Percentiles rank a stretch among this genome's conserved stretches.
Evolutionary conservation across 1,139 yeast species (phyloP).

Genomic region (Geotrichum carabidarum): DNA sequence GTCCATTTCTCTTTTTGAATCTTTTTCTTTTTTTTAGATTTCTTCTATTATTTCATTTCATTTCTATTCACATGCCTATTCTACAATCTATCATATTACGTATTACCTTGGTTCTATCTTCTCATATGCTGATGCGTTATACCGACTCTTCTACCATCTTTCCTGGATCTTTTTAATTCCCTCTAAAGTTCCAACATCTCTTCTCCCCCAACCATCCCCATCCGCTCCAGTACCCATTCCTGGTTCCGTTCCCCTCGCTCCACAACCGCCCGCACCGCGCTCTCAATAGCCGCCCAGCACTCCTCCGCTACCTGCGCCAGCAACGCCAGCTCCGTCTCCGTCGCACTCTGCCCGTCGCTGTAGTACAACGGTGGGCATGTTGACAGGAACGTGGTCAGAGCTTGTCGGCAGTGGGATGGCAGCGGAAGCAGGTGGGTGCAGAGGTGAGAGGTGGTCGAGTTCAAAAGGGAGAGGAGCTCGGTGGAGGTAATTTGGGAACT

Average conservation of each 20-base stretch:
- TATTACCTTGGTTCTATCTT: too few relatives aligned
- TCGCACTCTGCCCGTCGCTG: conserved; percentile 4
- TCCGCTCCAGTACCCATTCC: not conserved
- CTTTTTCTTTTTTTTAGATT: too few relatives aligned
- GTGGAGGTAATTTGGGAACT: too few relatives aligned
- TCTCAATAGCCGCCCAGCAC: conserved; percentile 13
- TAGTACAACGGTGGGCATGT: conserved; percentile 1
- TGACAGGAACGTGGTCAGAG: not conserved
- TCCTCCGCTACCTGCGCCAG: conserved; percentile 2
- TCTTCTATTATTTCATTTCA: too few relatives aligned
- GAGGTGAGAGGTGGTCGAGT: not conserved
- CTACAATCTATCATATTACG: too few relatives aligned
- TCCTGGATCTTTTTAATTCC: too few relatives aligned
- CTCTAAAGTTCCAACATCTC: too few relatives aligned
- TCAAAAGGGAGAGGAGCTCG: not conserved
- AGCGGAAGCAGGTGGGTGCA: not conserved
- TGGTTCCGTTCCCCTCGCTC: not conserved
- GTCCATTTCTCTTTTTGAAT: too few relatives aligned
- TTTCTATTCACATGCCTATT: too few relatives aligned
- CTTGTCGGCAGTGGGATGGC: not conserved
- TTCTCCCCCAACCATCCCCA: too few relatives aligned
- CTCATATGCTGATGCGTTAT: too few relatives aligned
- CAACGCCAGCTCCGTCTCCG: not conserved
- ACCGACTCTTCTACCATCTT: too few relatives aligned
- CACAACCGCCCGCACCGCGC: conserved; percentile 3